phyloP scores from a whole-genome alignment of 306 rosid species.

The Citrullus mucosospermus region DNA sequence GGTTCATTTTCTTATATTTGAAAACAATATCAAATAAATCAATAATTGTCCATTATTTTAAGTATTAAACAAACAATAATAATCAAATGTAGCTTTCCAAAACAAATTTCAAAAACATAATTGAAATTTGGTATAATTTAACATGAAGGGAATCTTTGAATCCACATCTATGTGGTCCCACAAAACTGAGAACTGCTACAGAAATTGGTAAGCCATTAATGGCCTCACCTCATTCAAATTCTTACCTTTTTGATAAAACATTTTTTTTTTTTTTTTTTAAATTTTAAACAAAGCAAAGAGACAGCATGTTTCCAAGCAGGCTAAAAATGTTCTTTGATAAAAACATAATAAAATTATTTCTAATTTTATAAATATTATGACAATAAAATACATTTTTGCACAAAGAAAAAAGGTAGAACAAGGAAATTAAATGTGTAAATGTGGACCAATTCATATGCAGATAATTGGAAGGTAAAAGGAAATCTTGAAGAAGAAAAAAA shows the following conservation, averaged over 20 bases:
- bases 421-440: not conserved
- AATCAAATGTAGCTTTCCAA: too few species aligned
- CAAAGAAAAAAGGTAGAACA: too few species aligned
- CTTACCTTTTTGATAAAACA: not conserved
- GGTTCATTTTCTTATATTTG: too few species aligned
- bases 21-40: too few species aligned
- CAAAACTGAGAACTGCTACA: not conserved
- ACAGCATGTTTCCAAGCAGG: not conserved
- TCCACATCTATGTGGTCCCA: not conserved
- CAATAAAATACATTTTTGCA: not conserved
- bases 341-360: not conserved
- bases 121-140: too few species aligned
- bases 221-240: not conserved
- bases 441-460: not conserved
- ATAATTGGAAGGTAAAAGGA: not conserved
- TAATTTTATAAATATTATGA: not conserved
- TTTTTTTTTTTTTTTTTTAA: too few species aligned
- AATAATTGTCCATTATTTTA: too few species aligned
- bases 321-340: too few species aligned
- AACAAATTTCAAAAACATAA: too few species aligned
- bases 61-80: too few species aligned
- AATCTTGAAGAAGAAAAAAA: not conserved
- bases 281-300: not conserved
- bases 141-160: not conserved
- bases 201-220: too few species aligned